Percentiles rank a stretch among this genome's conserved stretches.
These are phyloP conservation scores for Datura wrightii DNA, from an alignment of 257 asterid species.

Conservation along the genomic window DNA sequence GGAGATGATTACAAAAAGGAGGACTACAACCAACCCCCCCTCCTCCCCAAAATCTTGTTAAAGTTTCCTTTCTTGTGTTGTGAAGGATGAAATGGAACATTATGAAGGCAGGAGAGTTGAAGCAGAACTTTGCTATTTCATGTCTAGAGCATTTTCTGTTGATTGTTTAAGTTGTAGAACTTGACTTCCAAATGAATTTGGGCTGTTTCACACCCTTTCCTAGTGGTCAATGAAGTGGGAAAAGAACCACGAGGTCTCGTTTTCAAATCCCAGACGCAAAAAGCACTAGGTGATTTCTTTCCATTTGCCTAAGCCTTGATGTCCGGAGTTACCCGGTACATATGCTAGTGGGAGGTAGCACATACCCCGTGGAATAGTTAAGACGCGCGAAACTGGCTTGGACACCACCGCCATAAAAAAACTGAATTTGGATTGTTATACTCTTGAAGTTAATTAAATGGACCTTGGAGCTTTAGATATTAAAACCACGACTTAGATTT, in stretches of 20 bases:
- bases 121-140: not conserved
- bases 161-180: not conserved
- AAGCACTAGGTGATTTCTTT: not conserved
- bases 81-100: not conserved
- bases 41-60: not conserved
- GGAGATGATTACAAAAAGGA: not conserved
- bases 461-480: slow-evolving; percentile 5
- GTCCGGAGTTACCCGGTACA: not conserved
- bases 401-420: not conserved
- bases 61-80: not conserved
- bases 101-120: not conserved
- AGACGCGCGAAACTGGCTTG: not conserved
- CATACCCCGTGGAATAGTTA: not conserved
- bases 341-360: not conserved
- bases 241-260: not conserved
- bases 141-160: not conserved
- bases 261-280: not conserved
- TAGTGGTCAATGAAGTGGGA: not conserved
- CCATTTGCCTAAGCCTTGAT: not conserved
- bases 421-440: not conserved
- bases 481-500: not conserved
- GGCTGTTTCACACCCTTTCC: not conserved
- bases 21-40: not conserved
- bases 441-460: slow-evolving; percentile 2
- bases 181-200: not conserved